These are phyloP conservation scores for Lactarius hatsudake DNA, from an alignment of 768 basidiomycete species.

Conservation along the genomic window DNA sequence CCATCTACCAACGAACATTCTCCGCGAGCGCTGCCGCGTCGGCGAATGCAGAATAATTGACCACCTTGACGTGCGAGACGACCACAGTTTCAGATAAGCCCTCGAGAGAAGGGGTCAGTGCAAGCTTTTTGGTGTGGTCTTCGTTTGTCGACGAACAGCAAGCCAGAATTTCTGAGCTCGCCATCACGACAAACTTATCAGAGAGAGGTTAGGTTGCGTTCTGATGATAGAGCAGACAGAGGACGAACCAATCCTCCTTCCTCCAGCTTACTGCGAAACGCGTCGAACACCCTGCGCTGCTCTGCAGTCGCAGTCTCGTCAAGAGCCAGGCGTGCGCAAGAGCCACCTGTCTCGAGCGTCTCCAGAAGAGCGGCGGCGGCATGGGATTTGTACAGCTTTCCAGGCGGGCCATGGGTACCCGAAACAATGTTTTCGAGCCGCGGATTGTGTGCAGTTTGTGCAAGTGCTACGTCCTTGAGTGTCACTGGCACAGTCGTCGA, in stretches of 20 bases:
- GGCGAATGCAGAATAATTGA: slow-evolving; percentile 22
- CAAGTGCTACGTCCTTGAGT: slow-evolving; percentile 23
- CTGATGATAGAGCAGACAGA: neutral
- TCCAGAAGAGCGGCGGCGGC: slow-evolving; percentile 23
- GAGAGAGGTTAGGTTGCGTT: neutral
- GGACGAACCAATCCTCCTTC: slow-evolving; percentile 23
- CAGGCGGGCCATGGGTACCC: slow-evolving; percentile 25
- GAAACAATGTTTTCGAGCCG: slow-evolving; percentile 18
- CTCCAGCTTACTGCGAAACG: slow-evolving; percentile 20
- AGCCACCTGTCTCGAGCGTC: slow-evolving; percentile 27
- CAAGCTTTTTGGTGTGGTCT: slow-evolving; percentile 20
- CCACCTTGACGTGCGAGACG: slow-evolving; percentile 28
- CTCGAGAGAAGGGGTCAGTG: slow-evolving; percentile 14
- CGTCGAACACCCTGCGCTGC: slow-evolving; percentile 17
- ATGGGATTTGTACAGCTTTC: slow-evolving; percentile 28
- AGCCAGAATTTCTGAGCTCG: slow-evolving; percentile 20
- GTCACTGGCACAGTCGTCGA: slow-evolving; percentile 22
- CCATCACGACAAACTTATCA: slow-evolving; percentile 25
- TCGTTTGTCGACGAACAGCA: slow-evolving; percentile 27
- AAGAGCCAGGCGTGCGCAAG: slow-evolving; percentile 25
- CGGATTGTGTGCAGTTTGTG: neutral
- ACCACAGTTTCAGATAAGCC: slow-evolving; percentile 22
- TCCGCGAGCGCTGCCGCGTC: slow-evolving; percentile 38
- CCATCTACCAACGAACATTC: slow-evolving; percentile 38
- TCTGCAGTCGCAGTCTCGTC: slow-evolving; percentile 17